phyloP scores from a whole-genome alignment of 1,284 basidiomycete genomes.

The Fomitopsis pinicola region DNA sequence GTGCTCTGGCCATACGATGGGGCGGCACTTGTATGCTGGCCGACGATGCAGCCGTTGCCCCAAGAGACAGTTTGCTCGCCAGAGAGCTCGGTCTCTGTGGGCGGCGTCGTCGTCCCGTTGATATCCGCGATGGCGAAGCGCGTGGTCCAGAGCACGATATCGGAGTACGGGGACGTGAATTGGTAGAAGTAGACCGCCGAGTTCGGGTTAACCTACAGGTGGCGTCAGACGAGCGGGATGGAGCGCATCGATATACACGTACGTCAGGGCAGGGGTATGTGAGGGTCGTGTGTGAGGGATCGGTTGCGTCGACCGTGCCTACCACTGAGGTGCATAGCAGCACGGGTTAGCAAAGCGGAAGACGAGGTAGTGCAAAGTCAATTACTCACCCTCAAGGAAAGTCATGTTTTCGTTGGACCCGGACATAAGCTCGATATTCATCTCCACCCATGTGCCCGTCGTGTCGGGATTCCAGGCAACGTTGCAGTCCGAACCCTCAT shows the following conservation, averaged over 20 bases:
- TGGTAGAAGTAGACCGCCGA: slow-evolving; percentile 80
- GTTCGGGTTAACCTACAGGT: slow-evolving; percentile 56
- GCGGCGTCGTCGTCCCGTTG: slow-evolving; percentile 42
- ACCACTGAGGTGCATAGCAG: slow-evolving; percentile 38
- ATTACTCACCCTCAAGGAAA: slow-evolving; percentile 50
- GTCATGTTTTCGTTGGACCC: slow-evolving; percentile 72
- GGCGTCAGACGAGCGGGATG: background rate
- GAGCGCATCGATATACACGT: slow-evolving; percentile 12
- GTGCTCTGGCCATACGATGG: slow-evolving; percentile 20
- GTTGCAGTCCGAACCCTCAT: slow-evolving; percentile 48
- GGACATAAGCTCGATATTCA: slow-evolving; percentile 76
- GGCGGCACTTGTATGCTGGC: slow-evolving; percentile 30
- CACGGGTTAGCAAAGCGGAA: no score
- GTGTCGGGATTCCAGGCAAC: slow-evolving; percentile 54
- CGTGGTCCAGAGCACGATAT: slow-evolving; percentile 65
- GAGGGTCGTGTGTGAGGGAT: slow-evolving; percentile 36
- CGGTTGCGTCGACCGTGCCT: slow-evolving; percentile 57
- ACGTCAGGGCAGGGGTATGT: slow-evolving; percentile 66
- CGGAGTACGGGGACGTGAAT: slow-evolving; percentile 44
- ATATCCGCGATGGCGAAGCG: slow-evolving; percentile 74
- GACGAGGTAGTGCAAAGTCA: background rate
- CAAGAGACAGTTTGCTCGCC: slow-evolving; percentile 55
- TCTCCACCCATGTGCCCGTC: slow-evolving; percentile 58
- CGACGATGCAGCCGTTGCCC: slow-evolving; percentile 61
- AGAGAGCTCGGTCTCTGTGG: slow-evolving; percentile 52